These are phyloP conservation scores for Tilletia setariae DNA, from an alignment of 1,284 basidiomycete species.

Conservation along the genomic window DNA sequence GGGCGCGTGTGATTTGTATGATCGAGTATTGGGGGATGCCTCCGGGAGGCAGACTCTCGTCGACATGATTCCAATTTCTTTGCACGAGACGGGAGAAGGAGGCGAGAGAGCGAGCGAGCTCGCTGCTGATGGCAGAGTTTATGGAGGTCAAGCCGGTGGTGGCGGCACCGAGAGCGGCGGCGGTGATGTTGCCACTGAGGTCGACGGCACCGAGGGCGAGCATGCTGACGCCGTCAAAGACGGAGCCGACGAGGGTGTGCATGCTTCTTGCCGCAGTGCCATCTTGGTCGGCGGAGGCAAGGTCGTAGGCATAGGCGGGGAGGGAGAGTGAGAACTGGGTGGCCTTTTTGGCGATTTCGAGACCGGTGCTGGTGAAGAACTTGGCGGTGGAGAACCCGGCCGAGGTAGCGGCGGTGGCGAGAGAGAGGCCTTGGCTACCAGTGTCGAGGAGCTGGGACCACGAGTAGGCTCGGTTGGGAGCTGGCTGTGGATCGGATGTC, in stretches of 20 bases:
- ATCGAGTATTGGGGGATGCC: conserved; percentile 43
- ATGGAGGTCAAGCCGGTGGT: conserved; percentile 37
- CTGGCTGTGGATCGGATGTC: neutral
- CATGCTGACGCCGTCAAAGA: conserved; percentile 40
- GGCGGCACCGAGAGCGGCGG: conserved; percentile 39
- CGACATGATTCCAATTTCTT: conserved; percentile 40
- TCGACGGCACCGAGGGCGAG: conserved; percentile 46
- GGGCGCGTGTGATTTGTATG: conserved; percentile 38
- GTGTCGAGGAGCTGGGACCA: conserved; percentile 9
- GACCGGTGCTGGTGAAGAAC: conserved; percentile 33
- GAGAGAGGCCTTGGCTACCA: neutral
- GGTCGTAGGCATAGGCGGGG: conserved; percentile 36
- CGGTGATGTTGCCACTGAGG: conserved; percentile 39
- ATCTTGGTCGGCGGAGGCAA: conserved; percentile 26
- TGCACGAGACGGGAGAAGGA: conserved; percentile 41
- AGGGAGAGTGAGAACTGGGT: conserved; percentile 39
- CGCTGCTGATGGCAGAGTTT: conserved; percentile 33
- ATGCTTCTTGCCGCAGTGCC: conserved; percentile 20
- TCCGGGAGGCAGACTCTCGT: conserved; percentile 41
- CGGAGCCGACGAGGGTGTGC: conserved; percentile 37
- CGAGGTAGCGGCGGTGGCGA: conserved; percentile 38
- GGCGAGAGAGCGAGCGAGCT: conserved; percentile 34
- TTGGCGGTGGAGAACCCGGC: conserved; percentile 39
- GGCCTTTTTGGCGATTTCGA: conserved; percentile 41
- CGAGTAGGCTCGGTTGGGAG: neutral